Conservation (phyloP, 2,329 filamentous ascomycete genomes). For the Exserohilum turcica region DNA sequence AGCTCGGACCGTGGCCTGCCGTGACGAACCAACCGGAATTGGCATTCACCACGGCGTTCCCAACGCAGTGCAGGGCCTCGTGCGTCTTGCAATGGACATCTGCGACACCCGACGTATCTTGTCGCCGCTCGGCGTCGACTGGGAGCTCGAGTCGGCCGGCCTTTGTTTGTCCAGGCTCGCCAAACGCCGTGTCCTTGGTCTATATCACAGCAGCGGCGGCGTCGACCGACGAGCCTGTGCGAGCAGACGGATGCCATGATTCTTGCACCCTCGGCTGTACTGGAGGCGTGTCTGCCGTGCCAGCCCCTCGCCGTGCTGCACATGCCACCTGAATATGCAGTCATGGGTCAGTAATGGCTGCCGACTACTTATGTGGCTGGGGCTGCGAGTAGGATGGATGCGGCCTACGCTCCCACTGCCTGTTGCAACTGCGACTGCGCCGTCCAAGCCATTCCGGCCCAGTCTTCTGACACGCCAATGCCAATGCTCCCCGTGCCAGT, state of each 20-base stretch:
- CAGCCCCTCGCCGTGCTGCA: conserved; percentile 42
- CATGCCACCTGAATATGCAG: conserved; percentile 27
- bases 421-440: conserved; percentile 11
- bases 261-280: conserved; percentile 32
- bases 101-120: conserved; percentile 5
- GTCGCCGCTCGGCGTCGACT: conserved; percentile 1
- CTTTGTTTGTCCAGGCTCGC: background rate
- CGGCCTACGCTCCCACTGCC: conserved; percentile 17
- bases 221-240: conserved; percentile 31
- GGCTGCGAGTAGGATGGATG: conserved; percentile 20
- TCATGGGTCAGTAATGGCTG: conserved; percentile 32
- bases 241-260: conserved; percentile 31
- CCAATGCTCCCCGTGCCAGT: background rate
- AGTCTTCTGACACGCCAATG: background rate
- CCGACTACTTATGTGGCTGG: conserved; percentile 4
- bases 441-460: conserved; percentile 10
- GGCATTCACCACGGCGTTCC: conserved; percentile 26
- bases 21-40: conserved; percentile 16
- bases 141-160: background rate
- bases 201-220: conserved; percentile 14
- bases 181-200: conserved; percentile 14
- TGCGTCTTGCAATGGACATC: background rate
- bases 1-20: conserved; percentile 29
- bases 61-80: conserved; percentile 15
- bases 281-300: conserved; percentile 39